Evolutionary conservation across 805 yeast species (phyloP).

Genomic region (Naumovozyma castellii): DNA sequence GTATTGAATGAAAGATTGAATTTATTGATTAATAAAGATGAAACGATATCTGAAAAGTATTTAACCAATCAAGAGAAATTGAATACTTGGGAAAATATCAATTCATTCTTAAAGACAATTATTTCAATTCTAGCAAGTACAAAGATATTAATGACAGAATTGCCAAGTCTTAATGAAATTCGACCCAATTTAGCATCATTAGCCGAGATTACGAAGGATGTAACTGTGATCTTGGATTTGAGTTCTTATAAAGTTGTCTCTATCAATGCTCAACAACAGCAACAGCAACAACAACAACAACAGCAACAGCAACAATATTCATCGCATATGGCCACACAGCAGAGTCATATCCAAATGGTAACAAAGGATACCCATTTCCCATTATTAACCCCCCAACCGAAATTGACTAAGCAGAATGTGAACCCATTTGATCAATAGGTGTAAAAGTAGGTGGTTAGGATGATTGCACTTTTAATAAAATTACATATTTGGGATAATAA

Average conservation of each 20-base stretch:
- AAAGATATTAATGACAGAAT: conserved; percentile 69
- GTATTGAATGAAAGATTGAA: conserved; percentile 48
- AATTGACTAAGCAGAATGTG: conserved; percentile 3
- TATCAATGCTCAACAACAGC: conserved; percentile 10
- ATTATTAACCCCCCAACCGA: conserved; percentile 16
- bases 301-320: conserved; percentile 5
- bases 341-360: conserved; percentile 5
- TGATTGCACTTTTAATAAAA: neutral
- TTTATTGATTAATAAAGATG: conserved; percentile 31
- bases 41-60: conserved; percentile 24
- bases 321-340: conserved; percentile 3
- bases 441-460: neutral
- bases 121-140: conserved; percentile 77
- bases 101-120: conserved; percentile 70
- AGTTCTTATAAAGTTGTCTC: conserved; percentile 40
- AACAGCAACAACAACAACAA: conserved; percentile 12
- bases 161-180: conserved; percentile 70
- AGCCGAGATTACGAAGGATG: conserved; percentile 85
- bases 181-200: conserved; percentile 70
- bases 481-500: neutral
- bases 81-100: conserved; percentile 77
- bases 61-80: conserved; percentile 44
- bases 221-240: conserved; percentile 73
- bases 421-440: conserved; percentile 15
- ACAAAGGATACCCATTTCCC: conserved; percentile 14